A percentile compares a stretch with the other conserved stretches of the same genome.
Conservation (phyloP, 2,329 filamentous ascomycete species). For the Cercospora janseana region DNA sequence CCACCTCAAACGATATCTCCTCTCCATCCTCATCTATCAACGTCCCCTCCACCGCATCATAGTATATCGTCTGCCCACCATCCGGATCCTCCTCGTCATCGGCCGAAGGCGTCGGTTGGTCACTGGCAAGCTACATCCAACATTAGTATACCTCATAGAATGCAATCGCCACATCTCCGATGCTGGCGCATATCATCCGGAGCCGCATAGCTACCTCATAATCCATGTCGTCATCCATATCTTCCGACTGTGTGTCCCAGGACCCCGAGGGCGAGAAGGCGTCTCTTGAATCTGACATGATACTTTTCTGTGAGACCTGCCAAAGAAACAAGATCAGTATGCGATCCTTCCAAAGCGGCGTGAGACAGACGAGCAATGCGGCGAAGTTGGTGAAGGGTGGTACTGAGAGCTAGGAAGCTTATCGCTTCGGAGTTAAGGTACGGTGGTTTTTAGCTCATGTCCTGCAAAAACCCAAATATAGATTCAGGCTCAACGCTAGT, state of each 20-base stretch:
- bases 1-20: conserved; percentile 30
- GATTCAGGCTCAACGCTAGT: too few species aligned
- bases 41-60: conserved; percentile 41
- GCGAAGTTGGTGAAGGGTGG: background rate
- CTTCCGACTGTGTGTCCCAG: conserved; percentile 30
- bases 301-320: background rate
- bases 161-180: background rate
- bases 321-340: background rate
- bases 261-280: conserved; percentile 21
- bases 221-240: conserved; percentile 52
- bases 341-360: background rate
- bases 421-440: background rate
- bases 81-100: conserved; percentile 44
- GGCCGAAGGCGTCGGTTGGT: conserved; percentile 37
- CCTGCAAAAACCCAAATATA: too few species aligned
- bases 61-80: conserved; percentile 41
- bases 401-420: background rate
- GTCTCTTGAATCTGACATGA: conserved; percentile 18
- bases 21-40: conserved; percentile 31
- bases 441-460: too few species aligned
- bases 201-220: conserved; percentile 39
- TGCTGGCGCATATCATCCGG: background rate
- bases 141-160: conserved; percentile 7
- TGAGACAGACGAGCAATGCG: background rate
- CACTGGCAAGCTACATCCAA: conserved; percentile 33